Base-by-base conservation (phyloP, 208 protist species). In the Kentomonas sorsogonicus region DNA sequence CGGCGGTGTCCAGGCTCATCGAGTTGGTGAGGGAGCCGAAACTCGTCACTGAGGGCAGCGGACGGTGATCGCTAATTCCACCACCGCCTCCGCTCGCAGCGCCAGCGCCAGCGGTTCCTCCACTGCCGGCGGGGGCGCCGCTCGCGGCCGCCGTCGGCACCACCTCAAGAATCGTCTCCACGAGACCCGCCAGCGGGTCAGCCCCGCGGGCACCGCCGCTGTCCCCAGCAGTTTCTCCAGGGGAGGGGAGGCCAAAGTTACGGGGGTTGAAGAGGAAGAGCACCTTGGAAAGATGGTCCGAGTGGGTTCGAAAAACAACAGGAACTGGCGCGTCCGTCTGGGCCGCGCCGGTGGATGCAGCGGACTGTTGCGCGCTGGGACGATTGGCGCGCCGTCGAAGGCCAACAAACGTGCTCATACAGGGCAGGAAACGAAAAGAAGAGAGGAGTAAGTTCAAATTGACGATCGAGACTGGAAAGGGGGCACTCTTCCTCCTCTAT, bases 261-360 rank as follows among this genome's bases (percentile, higher is more conserved):
- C 78, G 79, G 15, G 86, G 83, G 36, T 61, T 83, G 56, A 86
- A 93, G 13, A 93, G 69, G 66, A 93, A 93, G 5, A 64, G 72
- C 13, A 62, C 78, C 54, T 73, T 76, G 13, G 81, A 80, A 33
- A 88, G 53, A 26, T 25, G 52, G 30, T 89, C 83, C 22, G 46
- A 61, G 65, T 93, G 86, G 0, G 69, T 69, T 29, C 86, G 86
- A 45, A 93, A 93, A 16, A 88, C 76, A n/a, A 93, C 74, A 3
- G 63, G 76, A n/a, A 89, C 73, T 23, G 77, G 66, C 3, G 75
- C 69, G 29, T 86, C 76, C 54, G 55, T 86, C n/a, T 68, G 60
- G 18, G 65, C 59, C 10, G 40, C 36, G 22, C n/a, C n/a, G n/a
- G n/a, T n/a, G n/a, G n/a, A n/a, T n/a, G n/a, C n/a, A n/a, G n/a